Evolutionary conservation across 176 grass and related monocot species (phyloP), one percentile per base, ranked within the genome.

Genomic region (Tillandsia fasciculata): DNA sequence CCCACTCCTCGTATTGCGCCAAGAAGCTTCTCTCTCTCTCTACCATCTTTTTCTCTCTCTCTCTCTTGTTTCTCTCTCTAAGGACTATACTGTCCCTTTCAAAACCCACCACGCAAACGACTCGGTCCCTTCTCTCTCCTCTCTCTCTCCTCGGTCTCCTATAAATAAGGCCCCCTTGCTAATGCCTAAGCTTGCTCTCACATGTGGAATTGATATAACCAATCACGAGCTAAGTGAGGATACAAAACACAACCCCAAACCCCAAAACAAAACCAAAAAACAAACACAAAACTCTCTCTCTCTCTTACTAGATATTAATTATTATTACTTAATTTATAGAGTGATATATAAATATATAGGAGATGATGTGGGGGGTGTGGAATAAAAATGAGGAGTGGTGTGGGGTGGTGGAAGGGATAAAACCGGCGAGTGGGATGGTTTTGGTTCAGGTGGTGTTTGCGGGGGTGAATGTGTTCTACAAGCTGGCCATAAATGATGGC

Each of bases 391-490:
- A 20, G 56, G 22, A 15, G 56, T 23, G 9, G 22, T 61, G 63
- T 12, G 75, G 26, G 18, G 20, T 79, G 50, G 67, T 74, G 88
- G 75, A 87, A 20, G 81, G 78, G 48, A 2, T 77, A 48, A 84
- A 76, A 71, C 74, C 88, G 8, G 83, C 77, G 69, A 79, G 74
- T 3, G 94, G 51, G 22, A 99, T 99, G 89, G 74, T 90, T 54
- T 3, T 87, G 59, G 69, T 90, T 47, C 94, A 93, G 84, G 72
- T 81, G 8, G 75, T 70, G 0, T 90, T 90, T 65, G 86, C 94
- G 17, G 89, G 84, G 20, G 80, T 87, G 2, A 99, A 99, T 73
- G 75, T 99, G 64, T 81, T 99, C 74, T 99, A 90, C 77, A 93
- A 99, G 85, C 78, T 99, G 1, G 94, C 94, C 0, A 79, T 99